These are phyloP conservation scores for Umbelopsis isabellina DNA, from an alignment of 192 early-diverging fungal genomes.

Conservation along the genomic window DNA sequence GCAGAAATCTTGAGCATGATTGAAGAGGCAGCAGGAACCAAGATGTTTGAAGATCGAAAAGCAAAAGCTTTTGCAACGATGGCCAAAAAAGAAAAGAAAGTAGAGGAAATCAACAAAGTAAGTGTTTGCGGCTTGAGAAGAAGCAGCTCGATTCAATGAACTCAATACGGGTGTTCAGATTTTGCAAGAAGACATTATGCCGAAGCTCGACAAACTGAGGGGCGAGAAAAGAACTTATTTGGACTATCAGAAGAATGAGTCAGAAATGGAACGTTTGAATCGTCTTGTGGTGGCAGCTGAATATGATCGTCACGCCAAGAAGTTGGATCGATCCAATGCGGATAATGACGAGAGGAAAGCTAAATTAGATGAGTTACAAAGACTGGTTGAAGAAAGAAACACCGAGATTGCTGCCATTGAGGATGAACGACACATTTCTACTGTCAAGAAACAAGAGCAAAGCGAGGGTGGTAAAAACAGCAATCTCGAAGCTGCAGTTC, in stretches of 20 bases:
- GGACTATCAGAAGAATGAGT: slow-evolving; percentile 92
- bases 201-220: slow-evolving; percentile 89
- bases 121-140: not conserved
- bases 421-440: slow-evolving; percentile 50
- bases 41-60: slow-evolving; percentile 99
- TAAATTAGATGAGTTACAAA: slow-evolving; percentile 34
- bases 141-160: not conserved
- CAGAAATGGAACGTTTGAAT: slow-evolving; percentile 85
- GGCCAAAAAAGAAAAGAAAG: slow-evolving; percentile 93
- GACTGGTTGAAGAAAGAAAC: slow-evolving; percentile 55
- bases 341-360: slow-evolving; percentile 43
- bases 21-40: slow-evolving; percentile 98
- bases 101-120: slow-evolving; percentile 85
- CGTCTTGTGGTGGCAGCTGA: slow-evolving; percentile 86
- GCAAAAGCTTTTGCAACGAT: slow-evolving; percentile 93
- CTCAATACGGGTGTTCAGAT: slow-evolving; percentile 47
- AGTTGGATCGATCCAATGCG: slow-evolving; percentile 35
- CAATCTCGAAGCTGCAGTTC: slow-evolving; percentile 70
- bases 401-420: slow-evolving; percentile 69
- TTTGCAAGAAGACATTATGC: slow-evolving; percentile 87
- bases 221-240: slow-evolving; percentile 85
- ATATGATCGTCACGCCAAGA: slow-evolving; percentile 71
- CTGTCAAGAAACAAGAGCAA: slow-evolving; percentile 45
- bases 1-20: slow-evolving; percentile 96
- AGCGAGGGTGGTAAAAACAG: slow-evolving; percentile 63